Evolutionary conservation across 169 alveolate genomes (phyloP), one percentile per base, ranked within the genome.

Genomic region (Babesia microti): DNA sequence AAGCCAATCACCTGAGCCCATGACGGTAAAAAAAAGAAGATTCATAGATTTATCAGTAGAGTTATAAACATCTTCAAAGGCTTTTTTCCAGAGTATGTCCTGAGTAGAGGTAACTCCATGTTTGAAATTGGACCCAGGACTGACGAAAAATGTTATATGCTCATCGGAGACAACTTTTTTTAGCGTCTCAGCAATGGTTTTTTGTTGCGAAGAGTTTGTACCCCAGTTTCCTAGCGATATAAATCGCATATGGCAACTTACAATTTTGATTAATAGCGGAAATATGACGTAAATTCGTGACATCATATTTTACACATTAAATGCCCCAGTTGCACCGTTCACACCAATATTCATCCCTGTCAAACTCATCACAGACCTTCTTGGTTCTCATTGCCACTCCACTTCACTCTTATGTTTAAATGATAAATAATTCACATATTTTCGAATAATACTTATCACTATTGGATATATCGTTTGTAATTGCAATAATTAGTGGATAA

Each of bases 221-320:
- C 91, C 91, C 88, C 89, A 83, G 59, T 79, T 78, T 17, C 91
- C 91, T 35, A 83, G 39, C 1, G 89, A 79, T 15, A 81, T 90
- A 41, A 83, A 83, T 21, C 84, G 69, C 54, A 83, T 58, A 39
- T 80, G 88, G 7, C 79, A 58, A 15, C 45, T 39, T 24, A 70
- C 81, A 15, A 53, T 24, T 14, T 42, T 39, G 17, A 50, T 15
- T 2, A 5, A 53, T 9, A 47, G 33, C 4, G 41, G 19, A 14
- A 65, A 6, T 9, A 37, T 17, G 17, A 22, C 6, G 56, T 40
- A 29, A 4, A 47, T 14, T n/a, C 51, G 44, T 34, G 12, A 19
- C 9, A 21, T 34, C 6, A 35, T 27, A 21, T 42, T n/a, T n/a
- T n/a, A n/a, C n/a, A n/a, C n/a, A n/a, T n/a, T n/a, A n/a, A n/a